Evolutionary conservation across 345 rosid species (phyloP), one percentile per base, ranked within the genome.

Genomic region (Pseudoturritis turrita): DNA sequence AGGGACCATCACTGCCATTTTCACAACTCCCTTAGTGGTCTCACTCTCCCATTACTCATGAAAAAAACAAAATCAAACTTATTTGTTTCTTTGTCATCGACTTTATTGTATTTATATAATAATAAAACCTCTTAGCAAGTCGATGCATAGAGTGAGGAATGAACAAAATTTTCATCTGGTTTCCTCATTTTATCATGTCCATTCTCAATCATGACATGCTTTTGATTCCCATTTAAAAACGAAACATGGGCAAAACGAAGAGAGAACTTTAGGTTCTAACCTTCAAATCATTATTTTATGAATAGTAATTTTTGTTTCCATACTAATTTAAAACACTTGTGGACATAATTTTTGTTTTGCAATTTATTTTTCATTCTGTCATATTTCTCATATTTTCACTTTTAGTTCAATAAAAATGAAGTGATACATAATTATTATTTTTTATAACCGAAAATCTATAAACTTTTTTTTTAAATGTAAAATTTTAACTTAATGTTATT

Each of bases 1-100:
- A 75, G 70, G 79, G 79, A 76, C 79, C 75, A 76, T 62, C 53
- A 36, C 65, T 76, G 79, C 65, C 71, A 76, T 75, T 53, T 60
- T 44, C 74, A 62, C 64, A 53, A 75, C 70, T 41, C 36, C 58
- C 52, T 68, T 61, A 53, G 74, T 68, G 69, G 78, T 68, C 78
- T 52, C 62, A 22, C 64, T 68, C 79, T 75, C 69, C 78, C 67
- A 58, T 60, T 33, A 31, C 63, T 47, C 40, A 33, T 68, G 69
- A 33, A 18, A 29, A 29, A 55, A n/a, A n/a, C n/a, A n/a, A 22
- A 23, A 33, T 61, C 75, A 62, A 29, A 41, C 15, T 43, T 31
- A 25, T 64, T 55, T 54, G 71, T 64, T 47, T 55, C 63, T 64
- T 54, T 43, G 23, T 73, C 26, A 36, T 65, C 15, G 3, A 25